Evolutionary conservation across 2,329 filamentous ascomycete species (phyloP), one percentile per base, ranked within the genome.

Genomic region (Thielaviopsis punctulata): DNA sequence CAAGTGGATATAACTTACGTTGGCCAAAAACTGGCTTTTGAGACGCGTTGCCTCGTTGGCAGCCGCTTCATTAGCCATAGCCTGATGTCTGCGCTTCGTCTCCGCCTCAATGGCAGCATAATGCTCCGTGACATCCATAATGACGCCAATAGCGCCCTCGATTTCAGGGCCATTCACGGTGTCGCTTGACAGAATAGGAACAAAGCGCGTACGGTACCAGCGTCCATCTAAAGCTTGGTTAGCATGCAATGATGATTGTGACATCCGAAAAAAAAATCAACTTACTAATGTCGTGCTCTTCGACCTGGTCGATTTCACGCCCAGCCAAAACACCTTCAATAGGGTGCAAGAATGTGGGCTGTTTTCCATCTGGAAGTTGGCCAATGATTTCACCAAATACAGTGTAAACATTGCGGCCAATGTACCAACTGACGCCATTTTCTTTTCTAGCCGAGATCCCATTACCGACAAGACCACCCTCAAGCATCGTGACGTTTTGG

Each of bases 11-110:
- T 13, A 5, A 58, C 66, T 59, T 48, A 69, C 68, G 46, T 86
- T 86, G 13, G 83, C 83, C 5, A 87, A 67, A 59, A 89, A 89
- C 57, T 86, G 83, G 58, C 79, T 84, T 68, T 90, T 92, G 61
- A 90, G 73, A 52, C 83, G 75, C 60, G 80, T 87, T 2, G 85
- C 84, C 64, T 89, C 85, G 61, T 86, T 88, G 1, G 85, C 85
- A 15, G 85, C 84, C 7, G 79, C 77, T 60, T 86, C 84, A 57
- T 87, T 86, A 4, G 84, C 83, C 55, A 86, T 67, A 1, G 87
- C 71, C 54, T 77, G 76, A 13, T 76, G 71, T 59, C 87, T 89
- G 59, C 86, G 82, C 58, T 74, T 75, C 44, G 79, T 78, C 59
- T 84, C 77, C 54, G 73, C 70, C 54, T 76, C 72, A 13, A 87